Percentiles rank a stretch among this genome's conserved stretches.
These are phyloP conservation scores for Rhinocladiella mackenziei DNA, from an alignment of 2,329 filamentous ascomycete genomes.

Conservation along the genomic window DNA sequence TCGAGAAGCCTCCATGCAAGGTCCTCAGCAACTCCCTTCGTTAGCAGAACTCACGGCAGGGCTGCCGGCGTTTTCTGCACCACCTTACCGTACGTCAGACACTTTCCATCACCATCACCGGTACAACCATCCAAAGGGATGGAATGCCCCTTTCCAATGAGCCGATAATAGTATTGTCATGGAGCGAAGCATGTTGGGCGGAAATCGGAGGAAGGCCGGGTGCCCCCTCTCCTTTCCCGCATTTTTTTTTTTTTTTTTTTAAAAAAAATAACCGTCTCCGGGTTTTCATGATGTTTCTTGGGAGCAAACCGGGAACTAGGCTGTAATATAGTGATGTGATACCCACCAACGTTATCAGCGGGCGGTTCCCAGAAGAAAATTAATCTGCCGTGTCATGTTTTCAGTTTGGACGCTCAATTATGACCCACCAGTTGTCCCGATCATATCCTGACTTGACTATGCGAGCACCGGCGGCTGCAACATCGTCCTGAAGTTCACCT, in stretches of 20 bases:
- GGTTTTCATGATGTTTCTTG: too few relatives aligned
- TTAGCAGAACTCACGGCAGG: slow-evolving; percentile 47
- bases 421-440: slow-evolving; percentile 94
- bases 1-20: slow-evolving; percentile 35
- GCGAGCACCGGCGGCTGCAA: slow-evolving; percentile 67
- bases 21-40: slow-evolving; percentile 41
- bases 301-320: too few relatives aligned
- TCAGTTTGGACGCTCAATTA: slow-evolving; percentile 19
- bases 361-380: slow-evolving; percentile 4
- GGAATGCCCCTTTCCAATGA: slow-evolving; percentile 33
- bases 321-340: slow-evolving; percentile 29
- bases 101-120: slow-evolving; percentile 28
- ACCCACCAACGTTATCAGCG: slow-evolving; percentile 8
- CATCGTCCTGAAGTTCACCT: slow-evolving; percentile 80
- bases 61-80: slow-evolving; percentile 43
- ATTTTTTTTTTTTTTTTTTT: too few relatives aligned
- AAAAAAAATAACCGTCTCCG: too few relatives aligned
- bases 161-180: slow-evolving; percentile 19
- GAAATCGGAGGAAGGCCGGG: slow-evolving; percentile 33
- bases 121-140: slow-evolving; percentile 38
- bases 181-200: slow-evolving; percentile 33
- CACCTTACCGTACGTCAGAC: slow-evolving; percentile 29
- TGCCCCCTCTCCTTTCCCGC: too few relatives aligned
- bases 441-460: slow-evolving; percentile 85
- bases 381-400: slow-evolving; percentile 9